Evolutionary conservation across 2,329 filamentous ascomycete species (phyloP).

Genomic region (Xylaria multiplex): DNA sequence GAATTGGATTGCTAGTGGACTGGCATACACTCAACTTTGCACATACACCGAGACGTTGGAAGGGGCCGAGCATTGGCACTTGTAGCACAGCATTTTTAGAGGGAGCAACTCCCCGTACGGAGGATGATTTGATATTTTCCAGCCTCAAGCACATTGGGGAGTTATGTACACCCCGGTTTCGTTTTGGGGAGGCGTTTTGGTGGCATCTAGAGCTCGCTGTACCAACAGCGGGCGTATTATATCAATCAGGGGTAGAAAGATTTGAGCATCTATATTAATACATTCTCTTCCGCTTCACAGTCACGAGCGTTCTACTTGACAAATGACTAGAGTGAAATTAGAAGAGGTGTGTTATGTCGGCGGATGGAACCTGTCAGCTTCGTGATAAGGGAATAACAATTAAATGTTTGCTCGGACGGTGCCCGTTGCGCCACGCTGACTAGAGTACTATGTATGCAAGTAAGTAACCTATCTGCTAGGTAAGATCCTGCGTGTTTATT

Average conservation of each 20-base stretch:
- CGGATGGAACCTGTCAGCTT: not conserved
- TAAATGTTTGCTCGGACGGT: not conserved
- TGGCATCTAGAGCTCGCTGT: conserved; percentile 26
- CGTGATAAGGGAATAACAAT: too few species aligned
- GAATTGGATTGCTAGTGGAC: conserved; percentile 33
- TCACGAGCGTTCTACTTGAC: not conserved
- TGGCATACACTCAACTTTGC: conserved; percentile 31
- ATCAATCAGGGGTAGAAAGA: conserved; percentile 26
- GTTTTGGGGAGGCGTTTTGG: conserved; percentile 31
- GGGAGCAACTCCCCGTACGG: conserved; percentile 10
- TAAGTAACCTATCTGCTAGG: too few species aligned
- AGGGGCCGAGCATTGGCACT: conserved; percentile 20
- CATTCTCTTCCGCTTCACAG: conserved; percentile 15
- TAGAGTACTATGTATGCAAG: too few species aligned
- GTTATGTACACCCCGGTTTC: not conserved
- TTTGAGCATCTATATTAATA: conserved; percentile 32
- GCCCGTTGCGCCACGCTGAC: not conserved
- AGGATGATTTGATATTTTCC: conserved; percentile 15
- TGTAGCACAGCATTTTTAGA: conserved; percentile 31
- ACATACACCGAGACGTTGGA: conserved; percentile 31
- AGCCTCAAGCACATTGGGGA: conserved; percentile 4
- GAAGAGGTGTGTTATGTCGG: not conserved
- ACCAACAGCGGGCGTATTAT: conserved; percentile 18
- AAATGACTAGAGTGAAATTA: not conserved
- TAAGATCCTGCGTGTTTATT: too few species aligned